Base-by-base conservation (phyloP, 73 alveolate species). In the Strombidium stylifer region DNA sequence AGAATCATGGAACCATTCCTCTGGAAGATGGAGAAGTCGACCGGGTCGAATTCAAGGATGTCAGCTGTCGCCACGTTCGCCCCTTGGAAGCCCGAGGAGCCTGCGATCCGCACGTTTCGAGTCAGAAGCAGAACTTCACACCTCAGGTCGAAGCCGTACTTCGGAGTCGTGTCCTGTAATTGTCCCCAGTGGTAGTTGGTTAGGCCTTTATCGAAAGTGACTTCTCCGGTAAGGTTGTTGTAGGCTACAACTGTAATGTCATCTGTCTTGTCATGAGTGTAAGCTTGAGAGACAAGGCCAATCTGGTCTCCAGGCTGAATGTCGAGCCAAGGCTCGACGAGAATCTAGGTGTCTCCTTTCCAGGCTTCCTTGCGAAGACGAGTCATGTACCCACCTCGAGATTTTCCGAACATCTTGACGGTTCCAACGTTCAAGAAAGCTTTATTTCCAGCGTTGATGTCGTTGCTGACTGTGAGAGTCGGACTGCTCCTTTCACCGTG, bases 31-130 rank as follows among this genome's bases (percentile, higher is more conserved):
- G 44, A 10, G n/a, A n/a, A n/a, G n/a, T n/a, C n/a, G 39, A 57
- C 44, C 16, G 10, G 51, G 57, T 44, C 26, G 2, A 27, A 24
- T 26, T 37, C 73, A 0, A 40, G 21, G 59, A 39, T 45, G 27
- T 74, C 79, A 50, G 69, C 31, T 1, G 87, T 74, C 8, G 62
- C 71, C 0, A 74, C 27, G 19, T 74, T 68, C 26, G 62, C 56
- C 31, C 87, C 87, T 10, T 50, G 47, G n/a, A 47, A 73, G 0
- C 12, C 47, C 21, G 60, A 45, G 7, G 53, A 31, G 11, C 79
- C 80, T 41, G 25, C 35, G 0, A 74, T 70, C 16, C 31, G 54
- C 2, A 74, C 39, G 25, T 74, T 74, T 25, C 87, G 60, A 0
- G 87, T 18, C 3, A 74, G 53, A 24, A 40, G 65, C 3, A 46